Evolutionary conservation across 164 flowering plant genomes (phyloP).

Genomic region (Akebia trifoliata): DNA sequence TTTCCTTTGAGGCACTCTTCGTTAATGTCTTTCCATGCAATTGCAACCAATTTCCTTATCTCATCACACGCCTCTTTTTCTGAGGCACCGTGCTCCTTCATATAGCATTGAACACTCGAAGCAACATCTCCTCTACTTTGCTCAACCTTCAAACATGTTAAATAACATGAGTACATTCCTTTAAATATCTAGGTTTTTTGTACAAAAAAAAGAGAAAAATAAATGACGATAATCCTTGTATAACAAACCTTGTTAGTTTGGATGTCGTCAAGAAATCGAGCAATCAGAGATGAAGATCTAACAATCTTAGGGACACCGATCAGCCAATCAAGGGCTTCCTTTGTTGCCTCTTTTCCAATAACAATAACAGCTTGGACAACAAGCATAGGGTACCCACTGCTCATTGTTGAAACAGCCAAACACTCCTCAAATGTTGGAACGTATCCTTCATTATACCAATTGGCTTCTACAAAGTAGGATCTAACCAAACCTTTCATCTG

Average conservation of each 20-base stretch:
- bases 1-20: background rate
- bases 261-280: conserved; percentile 31
- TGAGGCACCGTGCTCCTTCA: background rate
- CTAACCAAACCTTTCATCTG: conserved; percentile 26
- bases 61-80: background rate
- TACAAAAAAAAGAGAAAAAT: background rate
- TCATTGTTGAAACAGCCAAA: conserved; percentile 4
- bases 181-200: background rate
- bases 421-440: conserved; percentile 36
- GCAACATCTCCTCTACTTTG: conserved; percentile 4
- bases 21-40: conserved; percentile 10
- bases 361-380: conserved; percentile 20
- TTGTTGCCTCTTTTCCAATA: conserved; percentile 26
- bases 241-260: conserved; percentile 20
- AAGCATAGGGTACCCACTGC: conserved; percentile 13
- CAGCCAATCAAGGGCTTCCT: conserved; percentile 36
- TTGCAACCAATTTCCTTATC: background rate
- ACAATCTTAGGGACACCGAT: conserved; percentile 20
- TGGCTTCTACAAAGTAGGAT: conserved; percentile 32
- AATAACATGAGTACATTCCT: background rate
- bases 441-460: conserved; percentile 24
- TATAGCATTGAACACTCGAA: conserved; percentile 9
- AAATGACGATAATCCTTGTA: background rate
- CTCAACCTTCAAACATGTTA: background rate
- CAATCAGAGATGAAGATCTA: conserved; percentile 14